Conservation (phyloP, 768 basidiomycete species). For the Termitomyces sp. region DNA sequence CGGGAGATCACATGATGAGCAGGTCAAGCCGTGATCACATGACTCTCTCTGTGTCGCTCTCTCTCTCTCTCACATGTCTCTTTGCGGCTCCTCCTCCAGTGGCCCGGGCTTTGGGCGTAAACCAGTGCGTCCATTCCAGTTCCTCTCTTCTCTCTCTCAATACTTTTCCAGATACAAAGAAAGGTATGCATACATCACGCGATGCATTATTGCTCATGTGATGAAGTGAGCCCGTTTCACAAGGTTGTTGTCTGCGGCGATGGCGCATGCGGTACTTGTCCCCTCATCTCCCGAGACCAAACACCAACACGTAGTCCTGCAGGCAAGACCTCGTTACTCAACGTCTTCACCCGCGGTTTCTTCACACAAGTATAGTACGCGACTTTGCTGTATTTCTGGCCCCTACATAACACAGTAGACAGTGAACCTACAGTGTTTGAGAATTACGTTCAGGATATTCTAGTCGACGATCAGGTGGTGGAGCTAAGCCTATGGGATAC, state of each 20-base stretch:
- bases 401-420: conserved; percentile 5
- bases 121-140: conserved; percentile 35
- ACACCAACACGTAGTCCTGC: conserved; percentile 12
- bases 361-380: conserved; percentile 93
- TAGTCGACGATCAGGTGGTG: conserved; percentile 81
- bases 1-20: conserved; percentile 6
- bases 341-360: conserved; percentile 87
- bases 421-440: conserved; percentile 96
- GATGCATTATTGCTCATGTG: neutral
- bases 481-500: conserved; percentile 98
- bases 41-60: too few relatives aligned
- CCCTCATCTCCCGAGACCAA: neutral
- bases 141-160: neutral
- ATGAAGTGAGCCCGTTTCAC: conserved; percentile 7
- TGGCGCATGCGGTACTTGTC: conserved; percentile 80
- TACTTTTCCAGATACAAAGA: conserved; percentile 36
- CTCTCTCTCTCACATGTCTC: conserved; percentile 34
- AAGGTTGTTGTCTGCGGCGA: conserved; percentile 91
- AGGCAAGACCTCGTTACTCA: conserved; percentile 84
- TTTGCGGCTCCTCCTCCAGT: conserved; percentile 52
- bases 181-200: conserved; percentile 31
- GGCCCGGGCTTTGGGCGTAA: conserved; percentile 55
- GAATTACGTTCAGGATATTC: conserved; percentile 91
- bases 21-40: too few relatives aligned
- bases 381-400: neutral